phyloP scores from a whole-genome alignment of 2,329 filamentous ascomycete species.

The Catunica adiposa region DNA sequence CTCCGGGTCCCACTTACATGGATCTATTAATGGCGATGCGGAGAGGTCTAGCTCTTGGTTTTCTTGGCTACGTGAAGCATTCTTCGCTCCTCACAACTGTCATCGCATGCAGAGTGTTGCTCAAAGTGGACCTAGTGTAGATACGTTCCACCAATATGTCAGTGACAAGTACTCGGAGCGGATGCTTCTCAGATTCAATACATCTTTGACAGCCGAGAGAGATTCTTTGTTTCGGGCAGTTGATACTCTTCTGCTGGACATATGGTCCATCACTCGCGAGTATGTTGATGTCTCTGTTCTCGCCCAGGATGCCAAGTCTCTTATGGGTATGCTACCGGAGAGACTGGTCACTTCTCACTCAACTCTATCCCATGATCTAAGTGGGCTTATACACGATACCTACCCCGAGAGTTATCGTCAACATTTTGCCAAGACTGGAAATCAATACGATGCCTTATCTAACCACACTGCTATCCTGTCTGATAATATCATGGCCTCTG shows the following conservation, averaged over 20 bases:
- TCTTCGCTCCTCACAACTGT: not conserved
- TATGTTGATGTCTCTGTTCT: slow-evolving; percentile 75
- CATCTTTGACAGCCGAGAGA: slow-evolving; percentile 49
- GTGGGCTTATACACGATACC: slow-evolving; percentile 58
- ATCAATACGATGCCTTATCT: not conserved
- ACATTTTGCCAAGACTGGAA: not conserved
- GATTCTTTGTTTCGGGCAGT: slow-evolving; percentile 54
- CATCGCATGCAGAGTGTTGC: not conserved
- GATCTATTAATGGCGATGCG: too few species aligned
- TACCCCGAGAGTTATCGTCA: slow-evolving; percentile 34
- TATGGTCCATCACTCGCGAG: slow-evolving; percentile 71
- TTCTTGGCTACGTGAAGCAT: slow-evolving; percentile 1
- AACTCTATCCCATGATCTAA: slow-evolving; percentile 64
- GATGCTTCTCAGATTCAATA: slow-evolving; percentile 77
- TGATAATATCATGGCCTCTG: slow-evolving; percentile 19
- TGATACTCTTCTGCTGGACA: slow-evolving; percentile 63
- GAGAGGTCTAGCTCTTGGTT: not conserved
- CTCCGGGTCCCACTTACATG: not conserved
- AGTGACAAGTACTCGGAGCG: slow-evolving; percentile 49
- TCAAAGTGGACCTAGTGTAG: not conserved
- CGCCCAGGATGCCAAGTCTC: slow-evolving; percentile 57
- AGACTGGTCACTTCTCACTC: slow-evolving; percentile 57
- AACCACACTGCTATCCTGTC: not conserved
- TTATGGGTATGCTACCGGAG: slow-evolving; percentile 61
- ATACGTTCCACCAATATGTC: not conserved